Evolutionary conservation across 371 early-diverging fungal genomes (phyloP), one percentile per base, ranked within the genome.

Genomic region (Dinochytrium kinnereticum): DNA sequence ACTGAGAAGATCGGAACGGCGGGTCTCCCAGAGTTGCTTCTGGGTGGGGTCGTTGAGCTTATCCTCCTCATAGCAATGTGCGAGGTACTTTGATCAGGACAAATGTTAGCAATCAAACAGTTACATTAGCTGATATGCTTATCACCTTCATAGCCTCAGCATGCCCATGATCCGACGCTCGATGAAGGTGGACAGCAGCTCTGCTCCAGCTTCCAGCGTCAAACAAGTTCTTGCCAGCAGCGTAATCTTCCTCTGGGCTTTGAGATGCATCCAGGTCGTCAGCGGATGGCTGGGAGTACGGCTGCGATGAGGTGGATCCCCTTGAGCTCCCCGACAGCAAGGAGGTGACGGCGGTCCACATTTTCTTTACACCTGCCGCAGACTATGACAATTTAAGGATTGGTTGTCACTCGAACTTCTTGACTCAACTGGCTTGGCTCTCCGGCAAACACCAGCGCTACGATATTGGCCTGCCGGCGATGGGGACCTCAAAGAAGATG

Each of bases 81-180:
- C 37, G 49, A 66, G 66, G 26, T 40, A 40, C 44, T 49, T 38
- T 53, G 55, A 53, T 21, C 26, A 26, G 26, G 13, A 26, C n/a
- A 53, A 5, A 26, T 5, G 13, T 13, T 44, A 26, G 21, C 10
- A 21, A 21, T 44, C 13, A 21, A 21, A n/a, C n/a, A n/a, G n/a
- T n/a, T n/a, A n/a, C n/a, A n/a, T n/a, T n/a, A n/a, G n/a, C n/a
- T n/a, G n/a, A n/a, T n/a, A n/a, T n/a, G n/a, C n/a, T n/a, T 5
- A 24, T 13, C 26, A 53, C 55, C 61, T 61, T 61, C 61, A 61
- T 61, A 19, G 61, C 61, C 24, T 61, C 61, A 2, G 61, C 61
- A 61, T 61, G 61, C 3, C 61, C 61, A 26, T 61, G 61, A 2
- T 61, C 7, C 3, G 36, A 34, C 34, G 61, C 61, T 61, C 61